Evolutionary conservation across 495 filamentous ascomycete genomes (phyloP), one percentile per base, ranked within the genome.

Genomic region (Penicillium antarcticum): DNA sequence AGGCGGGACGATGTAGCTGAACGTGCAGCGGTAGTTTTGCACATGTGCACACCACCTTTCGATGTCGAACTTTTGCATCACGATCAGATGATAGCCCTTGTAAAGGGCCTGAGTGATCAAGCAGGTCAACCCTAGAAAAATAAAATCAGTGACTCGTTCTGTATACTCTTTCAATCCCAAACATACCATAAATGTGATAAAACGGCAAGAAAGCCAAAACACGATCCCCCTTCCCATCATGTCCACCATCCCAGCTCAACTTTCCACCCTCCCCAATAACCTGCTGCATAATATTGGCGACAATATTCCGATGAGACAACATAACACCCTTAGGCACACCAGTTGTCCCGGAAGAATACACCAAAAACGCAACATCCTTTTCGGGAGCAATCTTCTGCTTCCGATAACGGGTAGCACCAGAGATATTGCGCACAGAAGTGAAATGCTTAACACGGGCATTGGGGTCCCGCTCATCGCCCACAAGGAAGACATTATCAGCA

Each of bases 241-340:
- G 51, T 3, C 85, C 82, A 6, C 80, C 82, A 38, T 84, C 69
- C 67, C 82, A 83, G 3, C 62, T 74, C 51, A 90, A 62, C 38
- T 87, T 74, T 1, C 70, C 71, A 1, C 71, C 78, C 33, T 96
- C 89, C 1, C 73, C 80, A 21, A 72, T 70, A 8, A 69, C 75
- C 9, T 81, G 61, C 69, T 81, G 77, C 44, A 84, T 51, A 7
- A 77, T 63, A 65, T 96, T 94, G 54, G 89, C 69, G 3, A 92
- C 75, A 41, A 97, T 83, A 67, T 97, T 97, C 45, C 67, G 58
- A 63, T 97, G 92, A 35, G 80, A 87, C 8, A 97, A 72, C 82
- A 88, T 88, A n/a, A 96, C 92, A 14, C 92, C 92, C 69, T 97
- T 97, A 2, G 94, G 92, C 46, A 88, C 68, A 12, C 92, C 92